These are phyloP conservation scores for Magnolia kwangsiensis DNA, from an alignment of 164 flowering plant genomes.

Conservation along the genomic window DNA sequence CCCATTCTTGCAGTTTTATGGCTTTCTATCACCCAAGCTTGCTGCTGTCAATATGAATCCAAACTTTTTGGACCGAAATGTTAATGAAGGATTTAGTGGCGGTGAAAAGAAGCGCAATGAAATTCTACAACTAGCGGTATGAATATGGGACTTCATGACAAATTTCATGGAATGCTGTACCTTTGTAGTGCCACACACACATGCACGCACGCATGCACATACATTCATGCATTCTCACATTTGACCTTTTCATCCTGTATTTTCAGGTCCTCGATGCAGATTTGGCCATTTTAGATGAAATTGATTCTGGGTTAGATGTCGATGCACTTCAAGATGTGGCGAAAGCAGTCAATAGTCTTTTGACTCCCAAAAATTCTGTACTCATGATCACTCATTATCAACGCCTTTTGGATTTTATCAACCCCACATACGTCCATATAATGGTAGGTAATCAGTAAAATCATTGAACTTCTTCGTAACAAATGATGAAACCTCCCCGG, in stretches of 20 bases:
- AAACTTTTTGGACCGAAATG: constrained; percentile 83
- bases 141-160: neutral
- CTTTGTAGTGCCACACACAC: neutral
- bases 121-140: constrained; percentile 96
- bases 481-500: neutral
- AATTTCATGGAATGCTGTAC: neutral
- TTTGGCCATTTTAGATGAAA: constrained; percentile 88
- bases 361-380: constrained; percentile 70
- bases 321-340: constrained; percentile 96
- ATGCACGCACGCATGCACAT: neutral
- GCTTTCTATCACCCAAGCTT: constrained; percentile 58
- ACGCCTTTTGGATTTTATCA: constrained; percentile 73
- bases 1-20: constrained; percentile 62
- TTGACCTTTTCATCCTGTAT: constrained; percentile 7
- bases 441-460: constrained; percentile 56
- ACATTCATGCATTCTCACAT: neutral
- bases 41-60: constrained; percentile 76
- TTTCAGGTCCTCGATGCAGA: constrained; percentile 93
- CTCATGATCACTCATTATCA: constrained; percentile 92
- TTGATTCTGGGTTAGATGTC: constrained; percentile 97
- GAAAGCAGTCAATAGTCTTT: constrained; percentile 75
- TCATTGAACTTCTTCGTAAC: neutral
- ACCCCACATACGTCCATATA: constrained; percentile 73
- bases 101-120: constrained; percentile 99
- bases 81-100: constrained; percentile 99